These are phyloP conservation scores for Boletus rubescentipes DNA, from an alignment of 768 basidiomycete species.

Conservation along the genomic window DNA sequence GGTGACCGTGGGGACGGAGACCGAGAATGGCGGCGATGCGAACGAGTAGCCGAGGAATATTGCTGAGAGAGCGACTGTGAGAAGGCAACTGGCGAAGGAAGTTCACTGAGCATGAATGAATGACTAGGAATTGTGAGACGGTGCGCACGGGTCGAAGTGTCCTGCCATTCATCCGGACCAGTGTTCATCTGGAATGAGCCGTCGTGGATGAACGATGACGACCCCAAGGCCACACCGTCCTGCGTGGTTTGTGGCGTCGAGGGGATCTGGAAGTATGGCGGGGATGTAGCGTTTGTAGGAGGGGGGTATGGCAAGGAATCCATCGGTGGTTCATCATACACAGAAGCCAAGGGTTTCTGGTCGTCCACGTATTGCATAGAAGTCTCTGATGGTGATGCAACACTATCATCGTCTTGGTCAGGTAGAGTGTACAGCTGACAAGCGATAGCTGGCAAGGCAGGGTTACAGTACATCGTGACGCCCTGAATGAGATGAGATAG, in stretches of 20 bases:
- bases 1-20: slow-evolving; percentile 28
- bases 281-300: slow-evolving; percentile 20
- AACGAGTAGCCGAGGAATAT: slow-evolving; percentile 16
- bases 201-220: slow-evolving; percentile 17
- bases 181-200: slow-evolving; percentile 5
- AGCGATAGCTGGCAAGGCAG: slow-evolving; percentile 13
- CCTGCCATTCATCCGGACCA: slow-evolving; percentile 26
- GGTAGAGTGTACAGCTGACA: slow-evolving; percentile 15
- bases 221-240: slow-evolving; percentile 10
- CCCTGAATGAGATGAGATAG: slow-evolving; percentile 17
- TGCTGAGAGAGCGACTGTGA: slow-evolving; percentile 14
- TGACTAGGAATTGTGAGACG: slow-evolving; percentile 11
- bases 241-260: slow-evolving; percentile 10
- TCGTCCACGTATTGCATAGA: slow-evolving; percentile 13
- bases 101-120: slow-evolving; percentile 21
- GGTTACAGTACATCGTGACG: slow-evolving; percentile 3
- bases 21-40: slow-evolving; percentile 22
- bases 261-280: slow-evolving; percentile 19
- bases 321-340: slow-evolving; percentile 30
- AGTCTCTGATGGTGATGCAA: not conserved
- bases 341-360: slow-evolving; percentile 1
- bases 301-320: slow-evolving; percentile 33
- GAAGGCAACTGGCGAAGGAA: slow-evolving; percentile 9
- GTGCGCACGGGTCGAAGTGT: not conserved
- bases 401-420: slow-evolving; percentile 13